Percentiles rank a stretch among this genome's conserved stretches.
phyloP scores from a whole-genome alignment of 2,329 filamentous ascomycete genomes.

The Aciculosporium take region DNA sequence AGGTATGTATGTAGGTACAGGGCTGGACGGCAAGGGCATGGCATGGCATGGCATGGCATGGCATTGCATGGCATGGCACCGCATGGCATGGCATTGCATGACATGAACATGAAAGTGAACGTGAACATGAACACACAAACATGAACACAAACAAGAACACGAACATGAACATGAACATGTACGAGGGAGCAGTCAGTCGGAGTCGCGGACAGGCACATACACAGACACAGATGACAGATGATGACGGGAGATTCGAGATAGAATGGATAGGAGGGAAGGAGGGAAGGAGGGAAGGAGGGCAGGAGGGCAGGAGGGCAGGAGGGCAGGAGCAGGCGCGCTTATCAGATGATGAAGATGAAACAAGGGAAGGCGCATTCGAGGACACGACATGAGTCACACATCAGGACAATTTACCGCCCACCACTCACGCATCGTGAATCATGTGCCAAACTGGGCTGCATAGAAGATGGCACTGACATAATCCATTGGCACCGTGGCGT shows the following conservation, averaged over 20 bases:
- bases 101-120: neutral
- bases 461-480: no score
- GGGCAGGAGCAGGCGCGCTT: no score
- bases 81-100: neutral
- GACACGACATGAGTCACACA: neutral
- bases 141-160: neutral
- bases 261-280: no score
- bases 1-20: no score
- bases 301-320: no score
- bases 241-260: neutral
- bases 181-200: no score
- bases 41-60: neutral
- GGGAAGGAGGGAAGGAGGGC: no score
- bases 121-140: neutral
- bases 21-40: neutral
- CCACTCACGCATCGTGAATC: no score
- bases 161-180: neutral
- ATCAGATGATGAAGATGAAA: no score
- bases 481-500: no score
- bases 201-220: neutral
- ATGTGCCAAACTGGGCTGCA: neutral
- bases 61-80: neutral
- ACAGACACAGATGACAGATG: neutral
- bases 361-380: neutral
- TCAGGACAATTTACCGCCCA: neutral